These are phyloP conservation scores for Limnanthes douglasii DNA, from an alignment of 345 rosid species.

Conservation along the genomic window DNA sequence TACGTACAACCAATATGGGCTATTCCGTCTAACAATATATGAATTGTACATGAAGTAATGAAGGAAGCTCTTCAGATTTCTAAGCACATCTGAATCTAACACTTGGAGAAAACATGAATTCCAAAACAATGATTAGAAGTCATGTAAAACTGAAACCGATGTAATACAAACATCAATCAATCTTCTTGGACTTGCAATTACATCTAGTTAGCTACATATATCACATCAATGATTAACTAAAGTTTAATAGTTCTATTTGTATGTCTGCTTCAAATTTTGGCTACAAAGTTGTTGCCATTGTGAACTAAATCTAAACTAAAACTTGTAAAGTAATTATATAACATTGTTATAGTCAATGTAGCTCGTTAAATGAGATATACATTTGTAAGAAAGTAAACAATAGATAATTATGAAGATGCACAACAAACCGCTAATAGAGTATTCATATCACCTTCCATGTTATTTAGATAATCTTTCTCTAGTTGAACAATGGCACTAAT, in stretches of 20 bases:
- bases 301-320: no score
- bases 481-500: constrained; percentile 65
- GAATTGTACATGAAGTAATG: constrained; percentile 53
- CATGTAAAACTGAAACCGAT: no score
- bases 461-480: constrained; percentile 58
- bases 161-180: neutral
- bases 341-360: no score
- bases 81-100: constrained; percentile 79
- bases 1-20: constrained; percentile 6
- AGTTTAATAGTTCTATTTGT: no score
- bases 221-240: no score
- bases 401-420: neutral
- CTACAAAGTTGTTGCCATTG: no score
- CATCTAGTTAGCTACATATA: neutral
- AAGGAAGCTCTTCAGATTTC: constrained; percentile 75
- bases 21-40: constrained; percentile 1
- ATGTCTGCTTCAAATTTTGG: no score
- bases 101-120: constrained; percentile 73
- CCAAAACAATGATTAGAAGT: no score
- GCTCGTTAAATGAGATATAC: no score
- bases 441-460: constrained; percentile 99
- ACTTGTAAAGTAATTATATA: no score
- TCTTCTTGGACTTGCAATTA: neutral
- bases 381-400: neutral
- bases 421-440: constrained; percentile 71